Evolutionary conservation across 2,329 filamentous ascomycete species (phyloP).

Genomic region (Daldinia sp.): DNA sequence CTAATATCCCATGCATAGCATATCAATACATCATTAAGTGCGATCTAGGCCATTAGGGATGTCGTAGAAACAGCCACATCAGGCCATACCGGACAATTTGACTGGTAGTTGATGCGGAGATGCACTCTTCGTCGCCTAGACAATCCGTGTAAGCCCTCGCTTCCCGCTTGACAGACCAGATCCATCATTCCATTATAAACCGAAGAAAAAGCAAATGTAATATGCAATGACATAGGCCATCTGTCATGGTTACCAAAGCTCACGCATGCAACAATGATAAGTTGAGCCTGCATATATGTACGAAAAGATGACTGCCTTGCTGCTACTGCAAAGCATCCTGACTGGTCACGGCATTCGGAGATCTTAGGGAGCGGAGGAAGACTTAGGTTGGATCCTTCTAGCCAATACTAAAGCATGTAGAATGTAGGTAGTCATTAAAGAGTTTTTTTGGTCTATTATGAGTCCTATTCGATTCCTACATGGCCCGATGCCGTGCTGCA

Average conservation of each 20-base stretch:
- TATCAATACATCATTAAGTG: slow-evolving; percentile 15
- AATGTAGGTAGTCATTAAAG: slow-evolving; percentile 12
- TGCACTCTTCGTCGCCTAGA: slow-evolving; percentile 6
- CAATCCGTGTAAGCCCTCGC: slow-evolving; percentile 3
- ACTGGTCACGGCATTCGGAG: slow-evolving; percentile 27
- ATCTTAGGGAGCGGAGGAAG: slow-evolving; percentile 24
- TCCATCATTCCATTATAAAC: slow-evolving; percentile 21
- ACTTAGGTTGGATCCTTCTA: slow-evolving; percentile 15
- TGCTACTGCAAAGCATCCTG: slow-evolving; percentile 24
- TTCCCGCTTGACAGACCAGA: background rate
- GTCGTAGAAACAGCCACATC: slow-evolving; percentile 42
- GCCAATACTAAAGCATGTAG: slow-evolving; percentile 12
- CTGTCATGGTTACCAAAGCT: slow-evolving; percentile 34
- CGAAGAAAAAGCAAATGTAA: slow-evolving; percentile 14
- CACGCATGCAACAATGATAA: slow-evolving; percentile 24
- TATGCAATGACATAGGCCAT: slow-evolving; percentile 28
- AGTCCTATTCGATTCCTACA: slow-evolving; percentile 23
- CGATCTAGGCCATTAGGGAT: slow-evolving; percentile 33
- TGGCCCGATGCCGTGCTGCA: slow-evolving; percentile 22
- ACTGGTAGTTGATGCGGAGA: slow-evolving; percentile 19
- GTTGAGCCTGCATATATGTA: slow-evolving; percentile 27
- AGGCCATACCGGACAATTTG: slow-evolving; percentile 38
- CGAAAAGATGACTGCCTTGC: slow-evolving; percentile 18
- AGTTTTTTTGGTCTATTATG: slow-evolving; percentile 5
- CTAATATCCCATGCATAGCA: slow-evolving; percentile 21